Evolutionary conservation across 2,329 filamentous ascomycete species (phyloP), one percentile per base, ranked within the genome.

Genomic region (Laburnicola sp.): DNA sequence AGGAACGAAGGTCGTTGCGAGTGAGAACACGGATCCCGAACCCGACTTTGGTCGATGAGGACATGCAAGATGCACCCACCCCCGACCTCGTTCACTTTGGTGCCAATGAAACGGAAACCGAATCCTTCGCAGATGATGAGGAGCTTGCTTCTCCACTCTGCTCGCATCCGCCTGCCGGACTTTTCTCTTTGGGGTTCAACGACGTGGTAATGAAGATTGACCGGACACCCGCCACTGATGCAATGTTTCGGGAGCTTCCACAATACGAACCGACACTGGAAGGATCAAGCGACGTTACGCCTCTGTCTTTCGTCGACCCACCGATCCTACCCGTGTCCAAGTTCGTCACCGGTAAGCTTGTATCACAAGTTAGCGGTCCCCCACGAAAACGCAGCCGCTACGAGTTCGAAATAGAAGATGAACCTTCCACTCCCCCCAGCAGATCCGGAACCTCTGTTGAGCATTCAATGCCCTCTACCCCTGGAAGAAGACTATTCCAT

Each of bases 241-340:
- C 88, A 53, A 78, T 96, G 36, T 76, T 97, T 22, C 82, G 86
- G 10, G 90, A 96, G 70, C 76, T 97, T 10, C 92, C 92, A 0
- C 80, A 94, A 62, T 96, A 91, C 68, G 83, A 87, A 5, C 68
- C 69, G 1, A 60, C 60, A 36, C 57, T 69, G 16, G 68, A 72
- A 50, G 64, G 62, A 6, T 56, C 58, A 22, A 69, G 57, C 48
- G 68, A 73, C 49, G 59, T 63, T 25, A 69, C 61, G 28, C 64
- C 70, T 21, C 58, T 66, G 26, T 69, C 70, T 21, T 60, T 71
- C 31, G 59, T 64, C 9, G 69, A 71, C 28, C 66, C 68, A 30
- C 85, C 88, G n/a, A 86, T 91, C 35, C 76, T 95, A 11, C 88
- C 91, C 2, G 81, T 97, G 2, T 96, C 89, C 64, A 96, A 92